Percentiles rank a stretch among this genome's conserved stretches.
These are phyloP conservation scores for Trichosporon asahii DNA, from an alignment of 1,284 basidiomycete genomes.

Conservation along the genomic window DNA sequence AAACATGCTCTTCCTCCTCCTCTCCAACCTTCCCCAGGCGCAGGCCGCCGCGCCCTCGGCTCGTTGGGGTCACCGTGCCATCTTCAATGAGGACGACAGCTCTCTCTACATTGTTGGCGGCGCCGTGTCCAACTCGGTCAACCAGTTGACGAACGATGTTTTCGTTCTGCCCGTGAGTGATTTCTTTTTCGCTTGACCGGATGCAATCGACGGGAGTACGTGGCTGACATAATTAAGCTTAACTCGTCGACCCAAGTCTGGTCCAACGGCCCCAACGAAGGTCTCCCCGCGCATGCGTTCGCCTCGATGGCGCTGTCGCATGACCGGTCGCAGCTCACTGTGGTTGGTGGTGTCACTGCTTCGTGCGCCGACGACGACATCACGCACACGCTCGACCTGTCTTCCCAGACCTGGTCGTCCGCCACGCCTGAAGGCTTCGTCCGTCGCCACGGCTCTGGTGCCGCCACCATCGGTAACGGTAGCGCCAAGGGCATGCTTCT, in stretches of 20 bases:
- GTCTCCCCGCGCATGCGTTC: slow-evolving; percentile 49
- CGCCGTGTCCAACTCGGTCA: slow-evolving; percentile 38
- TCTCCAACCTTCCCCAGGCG: slow-evolving; percentile 28
- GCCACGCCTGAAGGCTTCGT: slow-evolving; percentile 32
- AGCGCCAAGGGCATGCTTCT: slow-evolving; percentile 34
- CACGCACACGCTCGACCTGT: slow-evolving; percentile 42
- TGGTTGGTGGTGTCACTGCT: slow-evolving; percentile 47
- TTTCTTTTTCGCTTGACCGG: not conserved
- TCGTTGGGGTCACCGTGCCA: slow-evolving; percentile 51
- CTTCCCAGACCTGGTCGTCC: slow-evolving; percentile 30
- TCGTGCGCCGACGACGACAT: slow-evolving; percentile 40
- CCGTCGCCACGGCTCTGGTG: slow-evolving; percentile 41
- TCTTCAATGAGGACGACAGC: slow-evolving; percentile 41
- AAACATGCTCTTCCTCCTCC: slow-evolving; percentile 22
- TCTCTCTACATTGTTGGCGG: slow-evolving; percentile 51
- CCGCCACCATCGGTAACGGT: slow-evolving; percentile 32
- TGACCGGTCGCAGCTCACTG: slow-evolving; percentile 35
- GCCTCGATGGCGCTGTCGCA: slow-evolving; percentile 36
- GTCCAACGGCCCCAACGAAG: slow-evolving; percentile 32
- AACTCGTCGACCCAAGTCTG: slow-evolving; percentile 41
- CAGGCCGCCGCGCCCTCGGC: slow-evolving; percentile 35
- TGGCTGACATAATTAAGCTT: slow-evolving; percentile 30
- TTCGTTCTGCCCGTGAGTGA: slow-evolving; percentile 42
- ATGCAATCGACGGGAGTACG: not conserved
- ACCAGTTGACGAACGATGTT: slow-evolving; percentile 52